Percentiles rank a stretch among this genome's conserved stretches.
Evolutionary conservation across 169 alveolate genomes (phyloP).

Genomic region (Plasmodium gallinaceum): DNA sequence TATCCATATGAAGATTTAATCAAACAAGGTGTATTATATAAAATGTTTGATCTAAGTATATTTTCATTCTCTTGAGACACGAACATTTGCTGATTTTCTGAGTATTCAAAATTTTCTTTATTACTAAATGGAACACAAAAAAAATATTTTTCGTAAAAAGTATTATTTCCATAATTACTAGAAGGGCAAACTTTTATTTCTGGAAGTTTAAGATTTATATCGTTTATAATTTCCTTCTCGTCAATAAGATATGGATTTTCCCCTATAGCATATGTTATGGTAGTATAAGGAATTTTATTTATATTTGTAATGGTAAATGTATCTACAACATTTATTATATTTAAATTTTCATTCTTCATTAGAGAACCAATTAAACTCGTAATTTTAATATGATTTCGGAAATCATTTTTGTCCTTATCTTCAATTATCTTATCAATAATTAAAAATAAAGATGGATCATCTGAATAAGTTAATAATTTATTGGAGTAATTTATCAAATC

Average conservation of each 20-base stretch:
- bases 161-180: slow-evolving; percentile 20
- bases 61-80: slow-evolving; percentile 42
- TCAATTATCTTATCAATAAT: slow-evolving; percentile 47
- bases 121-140: slow-evolving; percentile 60
- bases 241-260: slow-evolving; percentile 68
- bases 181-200: slow-evolving; percentile 61
- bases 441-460: slow-evolving; percentile 41
- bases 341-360: slow-evolving; percentile 45
- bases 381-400: slow-evolving; percentile 74
- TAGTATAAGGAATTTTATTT: slow-evolving; percentile 49
- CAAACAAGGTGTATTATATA: slow-evolving; percentile 68
- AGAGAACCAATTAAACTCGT: slow-evolving; percentile 74
- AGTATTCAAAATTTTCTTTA: slow-evolving; percentile 59
- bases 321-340: slow-evolving; percentile 69
- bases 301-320: slow-evolving; percentile 28
- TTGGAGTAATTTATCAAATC: slow-evolving; percentile 61
- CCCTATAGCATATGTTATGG: slow-evolving; percentile 47
- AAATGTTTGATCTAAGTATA: slow-evolving; percentile 14
- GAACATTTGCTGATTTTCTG: slow-evolving; percentile 53
- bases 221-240: slow-evolving; percentile 35
- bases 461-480: slow-evolving; percentile 42
- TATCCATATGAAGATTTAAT: slow-evolving; percentile 76
- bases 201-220: slow-evolving; percentile 61
- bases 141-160: slow-evolving; percentile 24
- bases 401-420: slow-evolving; percentile 58